Evolutionary conservation across 2,329 filamentous ascomycete genomes (phyloP).

Genomic region (Rutstroemia sp.): DNA sequence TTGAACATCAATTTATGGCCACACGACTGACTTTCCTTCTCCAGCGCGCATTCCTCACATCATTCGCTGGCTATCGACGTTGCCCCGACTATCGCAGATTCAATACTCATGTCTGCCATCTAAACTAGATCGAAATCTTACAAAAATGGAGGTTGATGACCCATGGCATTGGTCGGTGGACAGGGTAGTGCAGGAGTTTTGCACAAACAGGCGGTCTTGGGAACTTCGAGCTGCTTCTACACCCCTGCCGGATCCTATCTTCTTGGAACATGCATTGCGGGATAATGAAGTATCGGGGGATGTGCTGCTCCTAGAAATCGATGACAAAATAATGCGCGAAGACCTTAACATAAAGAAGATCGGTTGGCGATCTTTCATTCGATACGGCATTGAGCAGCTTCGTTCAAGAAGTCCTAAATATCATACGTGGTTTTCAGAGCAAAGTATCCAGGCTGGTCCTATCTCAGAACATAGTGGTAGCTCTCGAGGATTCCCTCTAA

Average conservation of each 20-base stretch:
- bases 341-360: constrained; percentile 22
- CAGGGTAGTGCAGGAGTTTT: constrained; percentile 59
- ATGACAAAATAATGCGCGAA: constrained; percentile 18
- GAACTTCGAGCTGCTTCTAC: constrained; percentile 25
- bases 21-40: neutral
- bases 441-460: neutral
- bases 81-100: neutral
- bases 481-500: neutral
- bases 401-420: constrained; percentile 45
- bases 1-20: neutral
- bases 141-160: constrained; percentile 39
- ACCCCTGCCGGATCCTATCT: constrained; percentile 40
- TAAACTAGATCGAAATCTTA: neutral
- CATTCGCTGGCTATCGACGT: constrained; percentile 1
- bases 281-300: constrained; percentile 47
- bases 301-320: constrained; percentile 19
- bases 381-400: constrained; percentile 50
- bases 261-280: constrained; percentile 47
- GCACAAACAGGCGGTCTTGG: constrained; percentile 45
- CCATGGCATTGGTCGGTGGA: constrained; percentile 70
- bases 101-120: neutral
- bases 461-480: neutral
- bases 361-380: constrained; percentile 33
- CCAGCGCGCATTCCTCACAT: neutral
- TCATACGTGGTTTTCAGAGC: constrained; percentile 14